These are phyloP conservation scores for Areca catechu DNA, from an alignment of 176 grass and related monocot species.

Conservation along the genomic window DNA sequence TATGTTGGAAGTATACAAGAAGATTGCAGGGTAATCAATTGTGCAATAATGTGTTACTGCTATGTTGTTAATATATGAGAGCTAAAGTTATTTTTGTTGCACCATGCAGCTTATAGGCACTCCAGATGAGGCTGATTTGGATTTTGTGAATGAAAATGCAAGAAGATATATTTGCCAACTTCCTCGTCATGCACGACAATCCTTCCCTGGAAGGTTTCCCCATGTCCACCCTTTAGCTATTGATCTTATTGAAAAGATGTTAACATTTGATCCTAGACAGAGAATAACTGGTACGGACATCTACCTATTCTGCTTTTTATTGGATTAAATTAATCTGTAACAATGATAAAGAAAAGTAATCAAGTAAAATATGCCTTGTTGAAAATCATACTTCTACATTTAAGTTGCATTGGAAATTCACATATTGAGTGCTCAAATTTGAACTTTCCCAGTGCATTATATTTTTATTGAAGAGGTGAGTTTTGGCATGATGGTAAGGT, in stretches of 20 bases:
- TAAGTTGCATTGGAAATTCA: too few relatives aligned
- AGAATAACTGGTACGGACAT: slow-evolving; percentile 79
- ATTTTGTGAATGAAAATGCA: slow-evolving; percentile 96
- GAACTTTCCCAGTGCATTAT: too few relatives aligned
- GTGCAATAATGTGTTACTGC: neutral
- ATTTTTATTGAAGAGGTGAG: too few relatives aligned
- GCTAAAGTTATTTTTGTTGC: neutral
- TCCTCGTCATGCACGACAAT: slow-evolving; percentile 65
- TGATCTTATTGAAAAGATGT: slow-evolving; percentile 93
- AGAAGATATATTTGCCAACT: slow-evolving; percentile 91
- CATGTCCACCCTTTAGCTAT: slow-evolving; percentile 82
- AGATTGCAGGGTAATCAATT: too few relatives aligned
- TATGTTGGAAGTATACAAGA: too few relatives aligned
- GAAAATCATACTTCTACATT: too few relatives aligned
- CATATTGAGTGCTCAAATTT: too few relatives aligned
- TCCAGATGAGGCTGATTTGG: slow-evolving; percentile 75
- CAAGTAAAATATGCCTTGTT: too few relatives aligned
- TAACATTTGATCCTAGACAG: slow-evolving; percentile 91
- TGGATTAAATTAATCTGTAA: neutral
- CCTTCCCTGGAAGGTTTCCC: slow-evolving; percentile 79
- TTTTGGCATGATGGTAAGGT: too few relatives aligned
- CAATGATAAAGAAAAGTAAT: too few relatives aligned
- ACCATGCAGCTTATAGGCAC: slow-evolving; percentile 73
- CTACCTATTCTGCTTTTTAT: neutral
- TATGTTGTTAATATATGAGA: neutral